These are phyloP conservation scores for Aotearoamyces nothofagi DNA, from an alignment of 2,329 filamentous ascomycete species.

Conservation along the genomic window DNA sequence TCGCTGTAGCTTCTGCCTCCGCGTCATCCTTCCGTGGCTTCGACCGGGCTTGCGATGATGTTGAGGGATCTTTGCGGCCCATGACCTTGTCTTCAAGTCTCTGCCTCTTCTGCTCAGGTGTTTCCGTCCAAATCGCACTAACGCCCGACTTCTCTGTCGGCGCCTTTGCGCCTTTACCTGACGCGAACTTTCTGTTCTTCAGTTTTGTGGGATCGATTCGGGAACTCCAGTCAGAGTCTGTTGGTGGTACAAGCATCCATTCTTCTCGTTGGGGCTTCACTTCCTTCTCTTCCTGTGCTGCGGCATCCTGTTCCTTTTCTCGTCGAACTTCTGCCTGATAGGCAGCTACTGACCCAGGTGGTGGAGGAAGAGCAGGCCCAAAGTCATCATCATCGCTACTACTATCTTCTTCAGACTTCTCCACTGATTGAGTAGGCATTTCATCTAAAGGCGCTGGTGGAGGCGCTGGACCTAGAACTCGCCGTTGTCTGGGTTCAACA, in stretches of 20 bases:
- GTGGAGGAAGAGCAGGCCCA: conserved; percentile 41
- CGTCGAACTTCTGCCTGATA: neutral
- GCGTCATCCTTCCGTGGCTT: conserved; percentile 12
- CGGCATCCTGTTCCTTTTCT: conserved; percentile 10
- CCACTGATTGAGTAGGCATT: conserved; percentile 18
- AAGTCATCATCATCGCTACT: conserved; percentile 35
- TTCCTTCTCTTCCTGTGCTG: conserved; percentile 19
- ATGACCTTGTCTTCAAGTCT: conserved; percentile 70
- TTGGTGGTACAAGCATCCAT: conserved; percentile 67
- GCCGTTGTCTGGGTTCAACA: conserved; percentile 23
- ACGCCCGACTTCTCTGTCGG: conserved; percentile 18
- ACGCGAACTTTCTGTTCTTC: conserved; percentile 69
- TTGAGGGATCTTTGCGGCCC: conserved; percentile 35
- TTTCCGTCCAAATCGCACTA: conserved; percentile 68
- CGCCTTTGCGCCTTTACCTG: conserved; percentile 40
- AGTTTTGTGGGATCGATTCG: conserved; percentile 73
- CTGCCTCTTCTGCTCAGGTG: conserved; percentile 72
- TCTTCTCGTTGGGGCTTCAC: conserved; percentile 56
- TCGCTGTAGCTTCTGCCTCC: conserved; percentile 27
- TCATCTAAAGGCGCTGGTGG: conserved; percentile 26
- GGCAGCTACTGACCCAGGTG: conserved; percentile 15
- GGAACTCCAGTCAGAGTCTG: conserved; percentile 33
- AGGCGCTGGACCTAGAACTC: conserved; percentile 26
- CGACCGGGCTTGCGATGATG: conserved; percentile 7
- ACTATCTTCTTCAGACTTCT: conserved; percentile 12